Conservation (phyloP, 139 green algal species). For the Closterium sp. region DNA sequence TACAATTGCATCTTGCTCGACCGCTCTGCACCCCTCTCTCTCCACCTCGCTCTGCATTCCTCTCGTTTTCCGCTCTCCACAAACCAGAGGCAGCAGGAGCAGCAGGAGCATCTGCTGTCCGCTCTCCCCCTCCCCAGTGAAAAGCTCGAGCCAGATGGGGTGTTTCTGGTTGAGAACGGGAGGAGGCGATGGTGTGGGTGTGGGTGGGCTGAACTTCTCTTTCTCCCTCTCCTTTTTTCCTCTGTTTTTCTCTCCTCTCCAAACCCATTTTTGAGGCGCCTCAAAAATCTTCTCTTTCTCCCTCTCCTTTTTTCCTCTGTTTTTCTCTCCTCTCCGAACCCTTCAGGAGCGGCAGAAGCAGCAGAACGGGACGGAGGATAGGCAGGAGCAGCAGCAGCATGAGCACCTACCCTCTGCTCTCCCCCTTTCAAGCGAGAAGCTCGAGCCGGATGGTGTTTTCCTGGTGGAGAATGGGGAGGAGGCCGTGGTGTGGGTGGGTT, state of each 20-base stretch:
- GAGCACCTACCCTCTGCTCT: conserved; percentile 27
- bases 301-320: neutral
- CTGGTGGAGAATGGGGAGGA: conserved; percentile 86
- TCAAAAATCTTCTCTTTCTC: neutral
- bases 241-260: neutral
- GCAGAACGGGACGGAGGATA: neutral
- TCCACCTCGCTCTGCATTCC: conserved; percentile 52
- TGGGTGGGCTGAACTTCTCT: neutral
- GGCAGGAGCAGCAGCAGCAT: neutral
- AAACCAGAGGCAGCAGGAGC: too few species aligned
- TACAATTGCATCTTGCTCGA: too few species aligned
- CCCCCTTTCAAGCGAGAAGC: conserved; percentile 54
- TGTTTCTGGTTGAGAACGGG: too few species aligned
- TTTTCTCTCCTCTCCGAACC: neutral
- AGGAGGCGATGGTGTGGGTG: too few species aligned
- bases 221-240: neutral
- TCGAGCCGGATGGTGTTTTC: conserved; percentile 76
- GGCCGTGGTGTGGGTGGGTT: conserved; percentile 85
- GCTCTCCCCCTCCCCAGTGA: too few species aligned
- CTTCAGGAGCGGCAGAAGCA: neutral
- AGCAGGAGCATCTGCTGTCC: too few species aligned
- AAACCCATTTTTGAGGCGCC: too few species aligned
- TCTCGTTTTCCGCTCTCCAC: too few species aligned
- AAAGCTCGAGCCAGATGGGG: too few species aligned
- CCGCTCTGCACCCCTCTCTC: conserved; percentile 56